phyloP scores from a whole-genome alignment of 495 filamentous ascomycete genomes.

The Penicillium soppii region DNA sequence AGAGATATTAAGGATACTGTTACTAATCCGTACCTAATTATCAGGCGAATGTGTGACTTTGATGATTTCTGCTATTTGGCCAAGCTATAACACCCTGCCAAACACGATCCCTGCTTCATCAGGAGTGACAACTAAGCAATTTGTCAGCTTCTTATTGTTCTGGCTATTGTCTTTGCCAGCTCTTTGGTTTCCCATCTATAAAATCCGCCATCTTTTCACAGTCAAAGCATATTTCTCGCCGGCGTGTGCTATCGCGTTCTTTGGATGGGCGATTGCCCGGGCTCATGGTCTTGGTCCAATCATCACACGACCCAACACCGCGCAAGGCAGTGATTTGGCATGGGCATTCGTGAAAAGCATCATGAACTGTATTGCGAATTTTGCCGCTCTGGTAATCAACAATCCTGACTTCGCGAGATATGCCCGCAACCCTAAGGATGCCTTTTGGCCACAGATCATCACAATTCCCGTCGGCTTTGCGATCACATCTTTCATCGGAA shows the following conservation, averaged over 20 bases:
- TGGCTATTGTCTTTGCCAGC: constrained; percentile 73
- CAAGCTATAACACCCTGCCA: constrained; percentile 57
- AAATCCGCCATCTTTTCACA: constrained; percentile 80
- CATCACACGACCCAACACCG: constrained; percentile 61
- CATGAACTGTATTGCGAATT: constrained; percentile 88
- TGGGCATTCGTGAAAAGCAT: constrained; percentile 81
- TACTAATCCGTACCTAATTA: background rate
- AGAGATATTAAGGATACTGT: background rate
- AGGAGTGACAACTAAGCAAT: constrained; percentile 72
- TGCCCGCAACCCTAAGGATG: constrained; percentile 73
- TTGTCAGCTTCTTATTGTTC: constrained; percentile 75
- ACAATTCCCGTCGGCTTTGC: constrained; percentile 83
- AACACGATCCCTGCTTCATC: constrained; percentile 62
- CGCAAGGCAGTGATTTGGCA: constrained; percentile 65
- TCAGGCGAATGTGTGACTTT: constrained; percentile 67
- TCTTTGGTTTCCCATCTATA: constrained; percentile 64
- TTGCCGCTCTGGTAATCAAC: constrained; percentile 73
- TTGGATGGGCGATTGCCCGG: constrained; percentile 81
- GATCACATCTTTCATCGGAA: constrained; percentile 85
- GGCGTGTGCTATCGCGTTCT: constrained; percentile 74
- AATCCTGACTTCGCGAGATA: constrained; percentile 88
- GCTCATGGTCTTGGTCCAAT: constrained; percentile 83
- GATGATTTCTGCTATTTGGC: constrained; percentile 80
- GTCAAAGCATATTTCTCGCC: constrained; percentile 84
- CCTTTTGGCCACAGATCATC: constrained; percentile 78